Base-by-base conservation (phyloP, 2,329 filamentous ascomycete species). In the Claviceps monticola region DNA sequence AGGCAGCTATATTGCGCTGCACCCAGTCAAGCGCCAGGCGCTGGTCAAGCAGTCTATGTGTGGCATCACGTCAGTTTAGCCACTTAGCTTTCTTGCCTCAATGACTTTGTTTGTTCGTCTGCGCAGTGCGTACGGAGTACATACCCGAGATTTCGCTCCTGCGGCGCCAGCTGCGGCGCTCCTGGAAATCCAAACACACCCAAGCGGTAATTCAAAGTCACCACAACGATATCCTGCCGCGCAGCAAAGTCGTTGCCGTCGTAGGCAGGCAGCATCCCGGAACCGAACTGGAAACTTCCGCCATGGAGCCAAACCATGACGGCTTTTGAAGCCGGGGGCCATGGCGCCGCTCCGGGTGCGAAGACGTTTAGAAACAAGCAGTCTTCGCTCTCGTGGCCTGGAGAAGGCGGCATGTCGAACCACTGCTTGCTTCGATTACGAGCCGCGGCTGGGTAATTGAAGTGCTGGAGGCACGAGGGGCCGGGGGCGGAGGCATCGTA, bases 1-100 rank as follows among this genome's bases (percentile, higher is more conserved):
- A 86, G 0, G 72, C 67, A 0, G 67, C 73, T 53, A 85, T 82
- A 56, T 84, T 82, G 53, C 81, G 76, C 3, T 76, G 73, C 0
- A 82, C 70, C 82, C 81, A 84, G 53, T 82, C 57, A 26, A 84
- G 63, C 0, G 73, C 79, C 2, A 78, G 64, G 21, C 78, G 67
- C 59, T 83, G 80, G 55, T 84, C 42, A 14, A 44, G 42, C 19
- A 44, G 11, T 44, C 42, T 44, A 13, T 9, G n/a, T 19, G 17
- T 41, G 13, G 37, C 9, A 34, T 11, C 2, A 34, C 3, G 29
- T 34, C 29, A 34, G 29, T 34, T 11, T 34, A 11, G 29, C 29
- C 11, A 29, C 4, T 0, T 29, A 34, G 29, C 29, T 34, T 11
- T 9, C 29, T 11, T 11, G 29, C 9, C 3, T 34, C 9, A 34